phyloP scores from a whole-genome alignment of 2,329 filamentous ascomycete genomes.

The Coniochaeta pulveracea region DNA sequence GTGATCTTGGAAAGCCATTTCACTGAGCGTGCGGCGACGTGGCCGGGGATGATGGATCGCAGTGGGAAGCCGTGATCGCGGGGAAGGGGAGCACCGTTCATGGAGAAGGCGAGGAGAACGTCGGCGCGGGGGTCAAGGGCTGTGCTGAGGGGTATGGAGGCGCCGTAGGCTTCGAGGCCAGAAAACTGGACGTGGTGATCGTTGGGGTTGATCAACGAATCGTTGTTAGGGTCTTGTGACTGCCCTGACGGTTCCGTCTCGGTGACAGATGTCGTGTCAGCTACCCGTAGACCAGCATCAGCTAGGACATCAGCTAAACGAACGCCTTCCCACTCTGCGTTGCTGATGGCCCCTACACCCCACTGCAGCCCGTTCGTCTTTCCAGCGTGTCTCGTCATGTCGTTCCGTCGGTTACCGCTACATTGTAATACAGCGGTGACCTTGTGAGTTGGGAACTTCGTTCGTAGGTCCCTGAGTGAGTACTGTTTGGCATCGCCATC shows the following conservation, averaged over 20 bases:
- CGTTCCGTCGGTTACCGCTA: slow-evolving; percentile 45
- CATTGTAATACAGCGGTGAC: slow-evolving; percentile 48
- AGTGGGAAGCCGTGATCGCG: slow-evolving; percentile 57
- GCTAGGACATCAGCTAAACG: not conserved
- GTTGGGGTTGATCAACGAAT: slow-evolving; percentile 16
- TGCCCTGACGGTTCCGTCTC: not conserved
- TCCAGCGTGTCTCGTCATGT: slow-evolving; percentile 41
- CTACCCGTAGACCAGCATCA: not conserved
- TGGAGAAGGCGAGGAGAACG: slow-evolving; percentile 54
- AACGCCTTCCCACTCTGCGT: slow-evolving; percentile 34
- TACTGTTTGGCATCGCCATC: slow-evolving; percentile 42
- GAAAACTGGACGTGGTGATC: slow-evolving; percentile 44
- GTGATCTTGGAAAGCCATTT: slow-evolving; percentile 59
- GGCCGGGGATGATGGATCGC: slow-evolving; percentile 50
- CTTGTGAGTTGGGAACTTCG: slow-evolving; percentile 34
- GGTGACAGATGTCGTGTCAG: slow-evolving; percentile 2
- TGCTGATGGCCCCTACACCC: slow-evolving; percentile 48
- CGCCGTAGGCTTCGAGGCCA: slow-evolving; percentile 47
- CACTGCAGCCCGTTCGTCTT: slow-evolving; percentile 47
- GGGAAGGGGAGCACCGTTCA: slow-evolving; percentile 54
- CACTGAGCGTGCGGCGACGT: slow-evolving; percentile 55
- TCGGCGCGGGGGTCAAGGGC: slow-evolving; percentile 49
- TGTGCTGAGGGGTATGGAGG: slow-evolving; percentile 48
- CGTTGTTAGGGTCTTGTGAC: slow-evolving; percentile 23
- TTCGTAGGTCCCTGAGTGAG: slow-evolving; percentile 40